phyloP scores from a whole-genome alignment of 257 asterid genomes.

The Orobanche coerulescens region DNA sequence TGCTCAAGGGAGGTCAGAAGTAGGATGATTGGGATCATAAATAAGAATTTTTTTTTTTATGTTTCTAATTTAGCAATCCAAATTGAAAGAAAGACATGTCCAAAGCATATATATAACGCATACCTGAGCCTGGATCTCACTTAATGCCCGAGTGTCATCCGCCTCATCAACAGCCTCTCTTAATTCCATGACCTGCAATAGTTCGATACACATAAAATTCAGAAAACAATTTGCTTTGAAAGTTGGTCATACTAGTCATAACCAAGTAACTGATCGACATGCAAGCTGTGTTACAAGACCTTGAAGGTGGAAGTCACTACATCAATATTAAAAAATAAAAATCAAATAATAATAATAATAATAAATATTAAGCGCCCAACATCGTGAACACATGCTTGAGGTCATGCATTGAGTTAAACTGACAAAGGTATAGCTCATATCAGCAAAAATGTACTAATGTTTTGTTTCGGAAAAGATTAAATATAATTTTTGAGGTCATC shows the following conservation, averaged over 20 bases:
- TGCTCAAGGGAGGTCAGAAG: constrained; percentile 12
- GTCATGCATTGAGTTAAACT: constrained; percentile 4
- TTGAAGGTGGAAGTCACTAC: not conserved
- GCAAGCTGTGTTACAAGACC: not conserved
- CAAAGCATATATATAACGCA: not conserved
- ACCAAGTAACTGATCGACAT: not conserved
- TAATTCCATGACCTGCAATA: constrained; percentile 69
- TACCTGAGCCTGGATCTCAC: constrained; percentile 70
- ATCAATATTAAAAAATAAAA: not conserved
- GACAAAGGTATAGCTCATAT: constrained; percentile 6
- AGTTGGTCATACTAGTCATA: not conserved
- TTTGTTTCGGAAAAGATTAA: not conserved
- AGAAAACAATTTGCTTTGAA: not conserved
- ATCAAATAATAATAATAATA: too few species aligned
- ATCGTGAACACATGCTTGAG: not conserved
- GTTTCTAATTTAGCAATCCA: not conserved
- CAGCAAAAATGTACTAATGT: not conserved
- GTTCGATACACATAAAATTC: constrained; percentile 9
- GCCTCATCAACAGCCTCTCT: constrained; percentile 95
- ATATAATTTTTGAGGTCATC: not conserved
- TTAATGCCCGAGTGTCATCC: constrained; percentile 39
- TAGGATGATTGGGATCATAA: not conserved
- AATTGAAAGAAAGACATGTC: not conserved
- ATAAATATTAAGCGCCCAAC: not conserved
- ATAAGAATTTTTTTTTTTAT: not conserved